phyloP scores from a whole-genome alignment of 2,329 filamentous ascomycete genomes.

The Colletotrichum godetiae region DNA sequence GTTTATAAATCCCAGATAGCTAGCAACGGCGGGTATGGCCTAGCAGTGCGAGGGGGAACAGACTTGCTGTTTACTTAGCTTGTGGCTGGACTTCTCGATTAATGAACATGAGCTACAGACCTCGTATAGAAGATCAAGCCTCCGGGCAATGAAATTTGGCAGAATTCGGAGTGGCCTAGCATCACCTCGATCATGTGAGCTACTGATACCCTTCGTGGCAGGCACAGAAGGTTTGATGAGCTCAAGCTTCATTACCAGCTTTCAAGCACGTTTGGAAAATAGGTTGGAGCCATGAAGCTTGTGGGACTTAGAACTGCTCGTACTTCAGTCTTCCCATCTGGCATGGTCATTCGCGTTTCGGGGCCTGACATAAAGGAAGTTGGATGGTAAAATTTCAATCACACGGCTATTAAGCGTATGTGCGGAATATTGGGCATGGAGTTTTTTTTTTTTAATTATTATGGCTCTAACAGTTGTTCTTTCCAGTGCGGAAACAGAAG shows the following conservation, averaged over 20 bases:
- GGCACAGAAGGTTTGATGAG: no score
- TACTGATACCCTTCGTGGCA: no score
- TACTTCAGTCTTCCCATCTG: no score
- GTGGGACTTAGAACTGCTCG: no score
- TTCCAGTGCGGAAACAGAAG: background rate
- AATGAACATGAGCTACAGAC: background rate
- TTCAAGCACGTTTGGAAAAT: no score
- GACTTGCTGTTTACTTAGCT: background rate
- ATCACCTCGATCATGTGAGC: background rate
- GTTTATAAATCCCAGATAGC: background rate
- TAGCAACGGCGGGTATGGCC: background rate
- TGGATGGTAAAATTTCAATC: no score
- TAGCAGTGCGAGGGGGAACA: background rate
- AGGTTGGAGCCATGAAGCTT: no score
- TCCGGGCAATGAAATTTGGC: background rate
- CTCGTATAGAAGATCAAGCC: background rate
- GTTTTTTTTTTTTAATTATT: background rate
- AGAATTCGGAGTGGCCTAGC: background rate
- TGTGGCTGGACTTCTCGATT: background rate
- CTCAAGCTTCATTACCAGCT: no score
- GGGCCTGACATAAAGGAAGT: no score
- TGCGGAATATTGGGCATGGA: no score
- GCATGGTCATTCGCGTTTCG: no score
- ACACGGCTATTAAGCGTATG: no score
- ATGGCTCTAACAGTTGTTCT: background rate